Evolutionary conservation across 805 yeast genomes (phyloP), one percentile per base, ranked within the genome.

Genomic region (Yamadazyma sp.): DNA sequence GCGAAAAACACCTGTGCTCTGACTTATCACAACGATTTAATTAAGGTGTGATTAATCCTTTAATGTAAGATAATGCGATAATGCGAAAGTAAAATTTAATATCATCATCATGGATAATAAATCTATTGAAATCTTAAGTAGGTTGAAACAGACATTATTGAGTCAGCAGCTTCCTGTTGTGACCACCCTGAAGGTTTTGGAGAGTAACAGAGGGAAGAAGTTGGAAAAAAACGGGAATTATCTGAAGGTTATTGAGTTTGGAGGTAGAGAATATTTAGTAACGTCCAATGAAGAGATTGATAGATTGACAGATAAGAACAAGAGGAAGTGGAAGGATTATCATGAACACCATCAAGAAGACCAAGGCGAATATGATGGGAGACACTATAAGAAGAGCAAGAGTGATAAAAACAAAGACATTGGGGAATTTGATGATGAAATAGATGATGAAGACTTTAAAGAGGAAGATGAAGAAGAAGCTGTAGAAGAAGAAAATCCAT

Each of bases 201-300:
- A 38, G 26, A 38, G 51, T 23, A 59, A 61, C 43, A 43, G 70
- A 34, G 70, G 71, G 16, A 49, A 41, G 32, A 65, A 67, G 39
- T 44, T 59, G 24, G 44, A 42, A 19, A 23, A 42, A 43, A 42
- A 51, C 18, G 9, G 27, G 30, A 52, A 64, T 14, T 43, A 46
- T 19, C 42, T 65, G 15, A 64, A 62, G 42, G 55, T 65, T 13
- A 69, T 64, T 19, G 70, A 65, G 37, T 65, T 63, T 44, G 58
- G 58, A 28, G 69, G 69, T 10, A 39, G 33, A 12, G 52, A 52
- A 41, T 64, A 62, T 38, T 43, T 63, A 26, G 69, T 67, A 4
- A 52, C 57, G 27, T 59, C 64, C 25, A 65, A 65, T 41, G 65
- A 57, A 6, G 48, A 44, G 30, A 60, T 65, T 18, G 65, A 62